phyloP scores from a whole-genome alignment of 495 filamentous ascomycete genomes.

The Diplogelasinospora grovesii region DNA sequence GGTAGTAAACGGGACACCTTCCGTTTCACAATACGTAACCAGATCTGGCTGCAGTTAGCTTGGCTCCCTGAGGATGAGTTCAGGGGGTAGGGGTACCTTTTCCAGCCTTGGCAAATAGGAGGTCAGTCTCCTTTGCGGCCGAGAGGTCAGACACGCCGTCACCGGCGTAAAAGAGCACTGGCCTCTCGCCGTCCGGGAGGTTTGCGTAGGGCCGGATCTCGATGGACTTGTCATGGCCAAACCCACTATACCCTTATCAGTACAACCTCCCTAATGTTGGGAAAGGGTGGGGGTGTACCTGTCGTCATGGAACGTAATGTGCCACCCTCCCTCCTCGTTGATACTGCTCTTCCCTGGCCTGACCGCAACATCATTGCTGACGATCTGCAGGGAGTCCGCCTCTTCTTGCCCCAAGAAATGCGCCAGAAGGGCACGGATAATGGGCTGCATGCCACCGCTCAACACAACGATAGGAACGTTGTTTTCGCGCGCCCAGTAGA shows the following conservation, averaged over 20 bases:
- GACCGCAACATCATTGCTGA: constrained; percentile 71
- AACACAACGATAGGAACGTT: constrained; percentile 90
- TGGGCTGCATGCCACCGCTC: constrained; percentile 83
- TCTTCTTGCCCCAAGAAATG: constrained; percentile 68
- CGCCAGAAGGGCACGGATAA: constrained; percentile 77
- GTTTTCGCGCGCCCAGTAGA: constrained; percentile 67
- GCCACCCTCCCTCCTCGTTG: constrained; percentile 74
- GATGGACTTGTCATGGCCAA: constrained; percentile 89
- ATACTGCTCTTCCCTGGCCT: constrained; percentile 56
- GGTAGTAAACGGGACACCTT: constrained; percentile 71
- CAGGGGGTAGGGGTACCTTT: too few relatives aligned
- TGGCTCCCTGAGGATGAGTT: too few relatives aligned
- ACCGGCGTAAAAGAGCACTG: constrained; percentile 80
- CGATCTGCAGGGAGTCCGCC: constrained; percentile 68
- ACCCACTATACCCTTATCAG: constrained; percentile 46
- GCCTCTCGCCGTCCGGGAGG: constrained; percentile 58
- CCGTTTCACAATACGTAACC: constrained; percentile 69
- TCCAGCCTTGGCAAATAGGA: constrained; percentile 86
- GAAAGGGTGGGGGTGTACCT: constrained; percentile 44
- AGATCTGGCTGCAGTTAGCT: constrained; percentile 57
- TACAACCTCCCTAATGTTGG: neutral
- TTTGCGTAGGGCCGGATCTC: constrained; percentile 78
- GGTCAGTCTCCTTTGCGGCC: constrained; percentile 79
- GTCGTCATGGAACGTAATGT: constrained; percentile 81
- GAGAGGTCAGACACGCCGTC: constrained; percentile 87